These are phyloP conservation scores for Acacia crassicarpa DNA, from an alignment of 306 rosid genomes.

Conservation along the genomic window DNA sequence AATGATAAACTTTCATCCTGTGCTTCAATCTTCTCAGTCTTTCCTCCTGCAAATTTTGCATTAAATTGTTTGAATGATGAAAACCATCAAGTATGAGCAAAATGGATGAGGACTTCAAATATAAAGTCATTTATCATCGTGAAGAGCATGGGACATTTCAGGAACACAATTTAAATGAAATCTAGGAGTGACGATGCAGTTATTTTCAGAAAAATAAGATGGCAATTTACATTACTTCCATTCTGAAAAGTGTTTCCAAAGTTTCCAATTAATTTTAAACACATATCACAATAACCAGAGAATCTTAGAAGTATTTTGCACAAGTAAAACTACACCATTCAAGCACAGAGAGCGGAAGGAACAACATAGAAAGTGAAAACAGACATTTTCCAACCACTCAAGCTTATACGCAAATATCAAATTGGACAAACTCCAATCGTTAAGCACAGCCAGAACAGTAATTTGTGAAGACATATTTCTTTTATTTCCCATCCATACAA, in stretches of 20 bases:
- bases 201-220: constrained; percentile 11
- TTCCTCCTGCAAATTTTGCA: constrained; percentile 59
- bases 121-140: background rate
- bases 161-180: constrained; percentile 1
- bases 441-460: background rate
- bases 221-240: background rate
- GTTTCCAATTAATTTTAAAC: background rate
- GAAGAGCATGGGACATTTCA: background rate
- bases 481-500: background rate
- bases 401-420: background rate
- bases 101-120: background rate
- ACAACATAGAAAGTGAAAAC: background rate
- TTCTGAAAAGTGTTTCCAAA: background rate
- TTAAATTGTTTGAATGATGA: constrained; percentile 15
- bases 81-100: background rate
- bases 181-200: background rate
- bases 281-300: background rate
- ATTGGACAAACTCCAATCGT: background rate
- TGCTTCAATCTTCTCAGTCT: constrained; percentile 57
- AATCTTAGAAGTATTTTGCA: background rate
- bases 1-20: constrained; percentile 71
- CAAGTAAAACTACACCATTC: background rate
- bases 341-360: background rate
- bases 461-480: background rate
- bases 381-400: constrained; percentile 8